These are phyloP conservation scores for Pythium brassicae DNA, from an alignment of 352 stramenopile species.

Conservation along the genomic window DNA sequence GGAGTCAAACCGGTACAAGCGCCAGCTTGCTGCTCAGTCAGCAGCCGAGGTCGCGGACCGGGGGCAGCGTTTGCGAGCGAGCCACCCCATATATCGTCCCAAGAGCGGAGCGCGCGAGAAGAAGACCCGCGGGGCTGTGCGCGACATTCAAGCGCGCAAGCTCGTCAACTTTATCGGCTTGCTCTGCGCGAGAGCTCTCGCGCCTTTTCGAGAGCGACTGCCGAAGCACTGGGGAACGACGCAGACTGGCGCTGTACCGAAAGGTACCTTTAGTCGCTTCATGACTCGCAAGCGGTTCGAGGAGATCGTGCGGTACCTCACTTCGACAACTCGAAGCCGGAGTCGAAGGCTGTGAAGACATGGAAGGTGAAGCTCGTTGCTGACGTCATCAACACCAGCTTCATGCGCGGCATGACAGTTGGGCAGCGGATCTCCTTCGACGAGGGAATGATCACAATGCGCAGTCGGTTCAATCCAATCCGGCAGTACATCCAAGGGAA, in stretches of 20 bases:
- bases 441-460: conserved; percentile 21
- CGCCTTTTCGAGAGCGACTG: no score
- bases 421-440: conserved; percentile 12
- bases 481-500: conserved; percentile 15
- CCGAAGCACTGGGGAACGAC: neutral
- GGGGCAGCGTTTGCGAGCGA: neutral
- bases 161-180: neutral
- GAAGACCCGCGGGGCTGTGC: neutral
- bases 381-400: neutral
- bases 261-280: neutral
- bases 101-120: neutral
- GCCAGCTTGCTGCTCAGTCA: neutral
- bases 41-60: neutral
- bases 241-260: neutral
- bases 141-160: neutral
- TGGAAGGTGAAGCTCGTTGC: conserved; percentile 2
- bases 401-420: neutral
- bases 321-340: neutral
- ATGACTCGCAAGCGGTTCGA: neutral
- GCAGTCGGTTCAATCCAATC: no score
- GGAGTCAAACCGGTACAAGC: neutral
- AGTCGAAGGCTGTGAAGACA: conserved; percentile 1
- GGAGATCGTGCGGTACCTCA: neutral
- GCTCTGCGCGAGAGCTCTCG: no score
- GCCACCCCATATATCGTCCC: neutral